phyloP scores from a whole-genome alignment of 805 yeast species.

The Saturnispora kantuleensis region DNA sequence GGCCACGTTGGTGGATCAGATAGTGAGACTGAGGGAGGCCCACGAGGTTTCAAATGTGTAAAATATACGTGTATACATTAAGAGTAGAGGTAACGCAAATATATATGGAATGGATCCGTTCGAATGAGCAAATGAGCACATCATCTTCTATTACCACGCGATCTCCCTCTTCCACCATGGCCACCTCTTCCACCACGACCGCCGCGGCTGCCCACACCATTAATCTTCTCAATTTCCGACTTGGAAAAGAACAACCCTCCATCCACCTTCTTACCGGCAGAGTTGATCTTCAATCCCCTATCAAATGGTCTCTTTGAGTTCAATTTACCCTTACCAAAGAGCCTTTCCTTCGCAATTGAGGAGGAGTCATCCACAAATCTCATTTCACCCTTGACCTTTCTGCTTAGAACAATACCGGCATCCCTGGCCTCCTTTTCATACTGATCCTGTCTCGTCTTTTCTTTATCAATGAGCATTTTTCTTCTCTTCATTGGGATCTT shows the following conservation, averaged over 20 bases:
- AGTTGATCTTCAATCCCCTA: constrained; percentile 68
- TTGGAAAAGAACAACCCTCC: constrained; percentile 69
- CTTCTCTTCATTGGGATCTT: constrained; percentile 86
- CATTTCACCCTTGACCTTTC: constrained; percentile 55
- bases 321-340: constrained; percentile 40
- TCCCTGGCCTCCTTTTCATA: constrained; percentile 74
- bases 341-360: constrained; percentile 37
- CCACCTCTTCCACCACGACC: neutral
- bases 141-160: no score
- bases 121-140: no score
- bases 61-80: constrained; percentile 3
- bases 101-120: no score
- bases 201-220: constrained; percentile 7
- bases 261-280: constrained; percentile 67
- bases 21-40: constrained; percentile 44
- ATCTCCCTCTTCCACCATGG: constrained; percentile 6
- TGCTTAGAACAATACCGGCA: constrained; percentile 82
- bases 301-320: constrained; percentile 40
- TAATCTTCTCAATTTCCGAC: constrained; percentile 48
- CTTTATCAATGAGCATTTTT: constrained; percentile 58
- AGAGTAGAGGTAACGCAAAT: no score
- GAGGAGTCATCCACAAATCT: constrained; percentile 46
- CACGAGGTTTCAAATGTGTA: constrained; percentile 13
- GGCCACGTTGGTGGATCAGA: constrained; percentile 40
- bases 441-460: constrained; percentile 38